Percentiles rank a stretch among this genome's conserved stretches.
phyloP scores from a whole-genome alignment of 2,329 filamentous ascomycete species.

The Ceratocystis harringtonii region DNA sequence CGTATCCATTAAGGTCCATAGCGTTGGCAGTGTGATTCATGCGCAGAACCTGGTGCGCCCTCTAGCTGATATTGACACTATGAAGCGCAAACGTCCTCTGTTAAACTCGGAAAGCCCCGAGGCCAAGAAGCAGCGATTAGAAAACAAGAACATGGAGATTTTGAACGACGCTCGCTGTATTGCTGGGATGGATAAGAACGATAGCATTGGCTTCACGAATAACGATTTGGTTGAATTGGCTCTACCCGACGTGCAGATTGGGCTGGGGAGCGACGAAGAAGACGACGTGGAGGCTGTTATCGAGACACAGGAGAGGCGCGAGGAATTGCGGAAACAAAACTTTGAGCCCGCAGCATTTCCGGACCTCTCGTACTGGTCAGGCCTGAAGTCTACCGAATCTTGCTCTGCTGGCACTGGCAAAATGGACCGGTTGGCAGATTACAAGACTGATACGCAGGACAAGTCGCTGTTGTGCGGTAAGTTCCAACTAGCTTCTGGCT shows the following conservation, averaged over 20 bases:
- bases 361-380: neutral
- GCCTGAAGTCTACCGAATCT: neutral
- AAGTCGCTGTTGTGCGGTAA: neutral
- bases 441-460: neutral
- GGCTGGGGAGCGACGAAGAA: neutral
- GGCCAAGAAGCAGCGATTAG: neutral
- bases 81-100: neutral
- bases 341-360: neutral
- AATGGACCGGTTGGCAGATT: neutral
- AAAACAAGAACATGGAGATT: neutral
- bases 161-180: conserved; percentile 1
- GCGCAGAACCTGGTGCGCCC: neutral
- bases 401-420: neutral
- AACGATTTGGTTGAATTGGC: neutral
- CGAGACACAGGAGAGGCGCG: neutral
- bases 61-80: neutral
- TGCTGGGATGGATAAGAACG: neutral
- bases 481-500: neutral
- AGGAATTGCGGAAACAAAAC: neutral
- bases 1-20: conserved; percentile 5
- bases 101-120: neutral
- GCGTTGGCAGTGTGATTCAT: neutral
- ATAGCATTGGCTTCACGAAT: neutral
- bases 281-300: neutral
- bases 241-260: neutral